Base-by-base conservation (phyloP, 164 flowering plant genomes). In the Kingdonia uniflora region DNA sequence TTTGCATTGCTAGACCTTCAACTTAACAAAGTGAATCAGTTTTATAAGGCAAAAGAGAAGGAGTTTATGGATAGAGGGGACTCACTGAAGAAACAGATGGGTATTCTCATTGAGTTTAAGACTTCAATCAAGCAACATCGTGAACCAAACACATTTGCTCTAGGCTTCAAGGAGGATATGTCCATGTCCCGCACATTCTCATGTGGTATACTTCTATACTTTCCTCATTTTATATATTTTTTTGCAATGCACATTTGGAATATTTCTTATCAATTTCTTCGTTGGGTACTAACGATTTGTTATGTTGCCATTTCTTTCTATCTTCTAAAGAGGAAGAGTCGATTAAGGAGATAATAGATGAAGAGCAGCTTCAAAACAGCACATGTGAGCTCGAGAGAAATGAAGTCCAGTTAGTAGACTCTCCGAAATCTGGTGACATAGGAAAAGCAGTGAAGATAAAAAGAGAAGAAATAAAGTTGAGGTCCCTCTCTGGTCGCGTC, bases 51-150 rank as follows among this genome's bases (percentile, higher is more conserved):
- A 1, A 92, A 84, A 61, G 99, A 92, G 78, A 79, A 65, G 11
- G 99, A 88, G 76, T 92, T 92, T 55, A 39, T 86, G 54, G 96
- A 92, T 29, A 81, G 96, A 68, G 94, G 86, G 2, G 94, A 82
- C 45, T 75, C 78, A 33, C 54, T 86, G 64, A 76, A 77, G 75
- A 82, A 84, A 38, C 99, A 92, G 47, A 67, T 86, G 81, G 84
- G 77, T 59, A 78, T 88, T 55, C 89, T 88, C 46, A 55, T 68
- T 42, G 73, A 85, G 62, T 81, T 85, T 49, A 81, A 74, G 64
- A 52, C 67, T 10, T 77, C 75, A 4, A 55, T 82, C 43, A 69
- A 77, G 40, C 68, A 78, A 25, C 70, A 72, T 60, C 70, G 58
- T 0, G 60, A 44, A 2, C 76, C 72, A 52, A 67, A 64, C 19